phyloP scores from a whole-genome alignment of 2,329 filamentous ascomycete genomes.

The Aspergillus fumigatiaffinis region DNA sequence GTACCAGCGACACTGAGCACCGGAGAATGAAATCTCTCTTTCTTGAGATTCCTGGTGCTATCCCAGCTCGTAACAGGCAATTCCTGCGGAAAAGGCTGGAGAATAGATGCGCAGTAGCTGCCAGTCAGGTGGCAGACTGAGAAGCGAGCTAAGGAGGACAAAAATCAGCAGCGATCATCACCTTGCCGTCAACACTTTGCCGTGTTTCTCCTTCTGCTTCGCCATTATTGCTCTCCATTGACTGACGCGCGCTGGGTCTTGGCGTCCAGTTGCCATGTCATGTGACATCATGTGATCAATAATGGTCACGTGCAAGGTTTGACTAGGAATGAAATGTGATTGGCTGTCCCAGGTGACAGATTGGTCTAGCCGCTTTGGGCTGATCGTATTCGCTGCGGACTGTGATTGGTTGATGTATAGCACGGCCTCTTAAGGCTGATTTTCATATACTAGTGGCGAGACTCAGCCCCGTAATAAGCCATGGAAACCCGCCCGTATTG shows the following conservation, averaged over 20 bases:
- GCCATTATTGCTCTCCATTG: neutral
- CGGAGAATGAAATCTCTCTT: neutral
- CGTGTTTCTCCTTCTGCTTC: neutral
- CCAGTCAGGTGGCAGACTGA: neutral
- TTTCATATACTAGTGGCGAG: too few relatives aligned
- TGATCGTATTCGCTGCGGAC: neutral
- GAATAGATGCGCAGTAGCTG: neutral
- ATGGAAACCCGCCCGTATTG: neutral
- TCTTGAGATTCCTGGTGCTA: neutral
- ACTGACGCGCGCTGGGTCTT: conserved; percentile 14
- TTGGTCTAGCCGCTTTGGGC: neutral
- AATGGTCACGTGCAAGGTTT: neutral
- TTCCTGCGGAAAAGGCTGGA: neutral
- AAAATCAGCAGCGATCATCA: neutral
- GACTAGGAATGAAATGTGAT: neutral
- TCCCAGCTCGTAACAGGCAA: neutral
- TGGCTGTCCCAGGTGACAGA: neutral
- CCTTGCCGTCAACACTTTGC: neutral
- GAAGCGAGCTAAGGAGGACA: neutral
- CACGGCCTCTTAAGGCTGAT: too few relatives aligned
- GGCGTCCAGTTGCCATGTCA: conserved; percentile 10
- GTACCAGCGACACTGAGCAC: neutral
- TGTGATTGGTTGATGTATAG: neutral
- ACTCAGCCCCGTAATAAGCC: neutral
- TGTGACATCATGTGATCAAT: conserved; percentile 12